phyloP scores from a whole-genome alignment of 1,284 basidiomycete genomes.

The Rugosomyces carneus region DNA sequence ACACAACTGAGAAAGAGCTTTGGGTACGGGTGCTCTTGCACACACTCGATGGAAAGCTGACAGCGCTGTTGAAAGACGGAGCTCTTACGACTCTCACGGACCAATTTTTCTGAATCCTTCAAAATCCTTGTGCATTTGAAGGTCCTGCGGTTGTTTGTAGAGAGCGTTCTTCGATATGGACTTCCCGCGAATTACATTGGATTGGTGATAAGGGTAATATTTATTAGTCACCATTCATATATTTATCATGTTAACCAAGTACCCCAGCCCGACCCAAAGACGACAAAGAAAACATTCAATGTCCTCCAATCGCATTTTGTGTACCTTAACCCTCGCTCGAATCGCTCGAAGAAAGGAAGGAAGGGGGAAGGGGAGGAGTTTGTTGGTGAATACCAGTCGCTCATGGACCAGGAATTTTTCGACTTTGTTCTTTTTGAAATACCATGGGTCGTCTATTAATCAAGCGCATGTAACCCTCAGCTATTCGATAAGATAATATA shows the following conservation, averaged over 20 bases:
- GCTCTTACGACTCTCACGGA: slow-evolving; percentile 85
- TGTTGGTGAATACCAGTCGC: slow-evolving; percentile 81
- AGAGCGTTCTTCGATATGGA: slow-evolving; percentile 94
- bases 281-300: slow-evolving; percentile 73
- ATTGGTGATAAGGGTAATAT: slow-evolving; percentile 71
- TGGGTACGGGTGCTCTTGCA: slow-evolving; percentile 64
- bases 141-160: slow-evolving; percentile 86
- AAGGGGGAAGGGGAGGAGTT: slow-evolving; percentile 57
- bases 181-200: slow-evolving; percentile 90
- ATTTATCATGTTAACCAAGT: neutral
- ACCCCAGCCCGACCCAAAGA: slow-evolving; percentile 80
- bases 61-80: slow-evolving; percentile 62
- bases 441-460: slow-evolving; percentile 67
- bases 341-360: slow-evolving; percentile 38
- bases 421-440: slow-evolving; percentile 90
- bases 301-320: slow-evolving; percentile 73
- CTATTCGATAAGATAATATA: slow-evolving; percentile 20
- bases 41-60: slow-evolving; percentile 6
- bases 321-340: slow-evolving; percentile 71
- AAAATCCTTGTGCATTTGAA: slow-evolving; percentile 94
- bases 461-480: slow-evolving; percentile 13
- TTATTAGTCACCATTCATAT: neutral
- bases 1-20: slow-evolving; percentile 91
- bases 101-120: slow-evolving; percentile 96
- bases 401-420: slow-evolving; percentile 92